phyloP scores from a whole-genome alignment of 2,329 filamentous ascomycete species.

The Fusarium goolgardi region DNA sequence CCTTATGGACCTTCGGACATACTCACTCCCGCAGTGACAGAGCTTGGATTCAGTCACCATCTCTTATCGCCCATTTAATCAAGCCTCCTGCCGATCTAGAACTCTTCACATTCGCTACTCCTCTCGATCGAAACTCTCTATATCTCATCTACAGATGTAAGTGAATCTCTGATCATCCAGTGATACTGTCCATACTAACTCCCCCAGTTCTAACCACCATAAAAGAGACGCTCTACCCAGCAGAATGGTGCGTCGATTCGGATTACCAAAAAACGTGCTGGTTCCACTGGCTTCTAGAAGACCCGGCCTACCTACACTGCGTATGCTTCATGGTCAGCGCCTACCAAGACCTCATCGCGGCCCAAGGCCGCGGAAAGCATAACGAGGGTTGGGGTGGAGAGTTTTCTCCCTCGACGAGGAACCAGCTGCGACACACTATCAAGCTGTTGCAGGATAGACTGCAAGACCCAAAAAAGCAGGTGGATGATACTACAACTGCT shows the following conservation, averaged over 20 bases:
- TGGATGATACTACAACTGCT: conserved; percentile 39
- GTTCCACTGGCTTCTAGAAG: conserved; percentile 48
- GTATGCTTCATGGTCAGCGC: conserved; percentile 44
- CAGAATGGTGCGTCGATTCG: conserved; percentile 45
- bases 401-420: conserved; percentile 30
- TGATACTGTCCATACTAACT: neutral
- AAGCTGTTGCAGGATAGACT: conserved; percentile 34
- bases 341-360: conserved; percentile 34
- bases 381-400: neutral
- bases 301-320: conserved; percentile 44
- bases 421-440: conserved; percentile 36
- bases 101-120: conserved; percentile 38
- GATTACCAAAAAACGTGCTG: conserved; percentile 43
- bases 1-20: conserved; percentile 16
- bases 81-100: conserved; percentile 33
- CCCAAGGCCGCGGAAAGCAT: neutral
- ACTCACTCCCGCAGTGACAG: conserved; percentile 5
- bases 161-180: neutral
- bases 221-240: conserved; percentile 47
- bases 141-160: conserved; percentile 38
- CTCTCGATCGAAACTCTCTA: conserved; percentile 25
- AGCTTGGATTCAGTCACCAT: conserved; percentile 32
- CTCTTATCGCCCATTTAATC: conserved; percentile 24
- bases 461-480: conserved; percentile 20
- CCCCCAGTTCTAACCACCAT: conserved; percentile 43